Evolutionary conservation across 73 alveolate species (phyloP).

Genomic region (Breviolum minutum): DNA sequence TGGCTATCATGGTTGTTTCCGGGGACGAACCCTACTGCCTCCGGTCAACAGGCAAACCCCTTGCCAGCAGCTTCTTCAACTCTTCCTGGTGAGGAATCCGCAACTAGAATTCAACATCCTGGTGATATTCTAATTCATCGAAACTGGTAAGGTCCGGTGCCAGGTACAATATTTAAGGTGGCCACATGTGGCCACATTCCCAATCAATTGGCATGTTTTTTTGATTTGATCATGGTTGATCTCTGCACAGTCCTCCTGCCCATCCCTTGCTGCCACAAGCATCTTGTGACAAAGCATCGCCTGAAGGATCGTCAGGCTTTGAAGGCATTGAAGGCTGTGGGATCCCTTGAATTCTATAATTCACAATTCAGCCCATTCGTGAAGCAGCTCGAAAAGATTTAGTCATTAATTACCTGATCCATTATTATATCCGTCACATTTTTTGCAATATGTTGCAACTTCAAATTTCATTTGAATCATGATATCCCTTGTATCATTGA

Average conservation of each 20-base stretch:
- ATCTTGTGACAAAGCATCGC: slow-evolving; percentile 79
- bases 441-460: background rate
- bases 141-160: background rate
- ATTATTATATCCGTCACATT: too few species aligned
- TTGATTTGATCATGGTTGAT: background rate
- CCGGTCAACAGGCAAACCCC: slow-evolving; percentile 49
- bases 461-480: too few species aligned
- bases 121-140: background rate
- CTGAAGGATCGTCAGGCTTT: background rate
- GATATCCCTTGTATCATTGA: background rate
- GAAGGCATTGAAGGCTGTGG: background rate
- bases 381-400: background rate
- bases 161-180: background rate
- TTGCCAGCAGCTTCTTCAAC: background rate
- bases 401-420: background rate
- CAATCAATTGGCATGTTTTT: too few species aligned
- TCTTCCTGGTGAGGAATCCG: background rate
- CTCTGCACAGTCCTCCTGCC: slow-evolving; percentile 23
- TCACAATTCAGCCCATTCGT: background rate
- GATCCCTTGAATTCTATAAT: background rate
- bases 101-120: too few species aligned
- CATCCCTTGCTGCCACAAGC: slow-evolving; percentile 91
- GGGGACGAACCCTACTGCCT: background rate
- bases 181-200: background rate
- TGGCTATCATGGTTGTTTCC: too few species aligned